Percentiles rank a stretch among this genome's conserved stretches.
Evolutionary conservation across 805 yeast species (phyloP).

Genomic region (Ogataea pilisensis): DNA sequence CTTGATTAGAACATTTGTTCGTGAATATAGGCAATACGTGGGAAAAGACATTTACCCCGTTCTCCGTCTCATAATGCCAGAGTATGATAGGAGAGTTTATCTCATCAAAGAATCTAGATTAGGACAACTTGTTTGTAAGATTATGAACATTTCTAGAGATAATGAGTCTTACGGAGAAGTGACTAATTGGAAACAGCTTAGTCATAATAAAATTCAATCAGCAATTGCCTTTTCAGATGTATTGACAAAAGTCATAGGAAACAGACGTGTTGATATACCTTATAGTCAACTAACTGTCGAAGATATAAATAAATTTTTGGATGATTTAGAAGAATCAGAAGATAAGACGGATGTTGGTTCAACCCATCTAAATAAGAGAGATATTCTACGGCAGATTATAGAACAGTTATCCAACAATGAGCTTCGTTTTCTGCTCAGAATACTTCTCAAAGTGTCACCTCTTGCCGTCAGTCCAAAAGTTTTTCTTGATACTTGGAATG

Average conservation of each 20-base stretch:
- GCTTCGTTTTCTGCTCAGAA: conserved; percentile 54
- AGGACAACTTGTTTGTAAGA: conserved; percentile 44
- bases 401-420: conserved; percentile 40
- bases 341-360: conserved; percentile 8
- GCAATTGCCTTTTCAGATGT: conserved; percentile 46
- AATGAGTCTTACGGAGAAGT: conserved; percentile 56
- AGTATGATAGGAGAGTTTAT: conserved; percentile 53
- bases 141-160: conserved; percentile 54
- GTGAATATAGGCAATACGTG: conserved; percentile 48
- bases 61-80: conserved; percentile 56
- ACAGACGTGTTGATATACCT: conserved; percentile 38
- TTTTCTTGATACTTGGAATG: conserved; percentile 66
- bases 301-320: conserved; percentile 45
- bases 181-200: conserved; percentile 43
- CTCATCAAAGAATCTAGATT: conserved; percentile 61
- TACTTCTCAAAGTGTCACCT: conserved; percentile 56
- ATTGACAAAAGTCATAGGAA: conserved; percentile 45
- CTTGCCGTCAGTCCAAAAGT: conserved; percentile 54
- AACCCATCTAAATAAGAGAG: neutral
- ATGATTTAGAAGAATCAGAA: conserved; percentile 22
- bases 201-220: conserved; percentile 29
- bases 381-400: conserved; percentile 37
- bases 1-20: conserved; percentile 36
- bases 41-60: conserved; percentile 69
- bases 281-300: conserved; percentile 40